phyloP scores from a whole-genome alignment of 768 basidiomycete genomes.

The Lyophyllum decastes region DNA sequence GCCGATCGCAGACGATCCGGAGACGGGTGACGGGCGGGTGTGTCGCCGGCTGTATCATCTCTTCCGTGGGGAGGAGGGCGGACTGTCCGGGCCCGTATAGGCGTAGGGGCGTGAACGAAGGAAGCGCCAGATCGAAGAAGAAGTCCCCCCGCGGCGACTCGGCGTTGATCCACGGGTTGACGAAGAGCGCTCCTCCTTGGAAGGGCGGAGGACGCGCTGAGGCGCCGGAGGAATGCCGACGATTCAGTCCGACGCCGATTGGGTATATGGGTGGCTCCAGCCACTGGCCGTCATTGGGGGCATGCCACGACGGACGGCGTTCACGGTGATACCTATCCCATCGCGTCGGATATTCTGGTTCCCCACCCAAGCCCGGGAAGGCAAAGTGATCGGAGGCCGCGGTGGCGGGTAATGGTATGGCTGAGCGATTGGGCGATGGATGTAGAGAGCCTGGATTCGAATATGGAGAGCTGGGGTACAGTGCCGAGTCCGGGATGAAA shows the following conservation, averaged over 20 bases:
- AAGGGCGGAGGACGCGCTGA: slow-evolving; percentile 23
- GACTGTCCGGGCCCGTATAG: slow-evolving; percentile 39
- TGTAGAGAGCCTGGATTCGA: slow-evolving; percentile 1
- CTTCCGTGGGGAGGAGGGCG: slow-evolving; percentile 38
- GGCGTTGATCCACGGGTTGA: slow-evolving; percentile 59
- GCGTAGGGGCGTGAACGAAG: slow-evolving; percentile 45
- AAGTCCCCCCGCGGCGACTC: slow-evolving; percentile 46
- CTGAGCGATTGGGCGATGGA: slow-evolving; percentile 1
- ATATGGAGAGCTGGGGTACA: slow-evolving; percentile 12
- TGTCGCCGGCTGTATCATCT: slow-evolving; percentile 54
- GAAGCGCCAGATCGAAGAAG: slow-evolving; percentile 56
- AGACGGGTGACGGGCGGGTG: slow-evolving; percentile 54
- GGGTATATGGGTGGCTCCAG: not conserved
- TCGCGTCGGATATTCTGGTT: not conserved
- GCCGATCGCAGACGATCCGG: slow-evolving; percentile 55
- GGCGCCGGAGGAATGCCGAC: slow-evolving; percentile 14
- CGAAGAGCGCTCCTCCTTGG: slow-evolving; percentile 11
- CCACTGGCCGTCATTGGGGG: not conserved
- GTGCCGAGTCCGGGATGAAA: slow-evolving; percentile 10
- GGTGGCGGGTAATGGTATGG: not conserved
- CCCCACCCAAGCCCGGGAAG: not conserved
- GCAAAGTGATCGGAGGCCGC: not conserved
- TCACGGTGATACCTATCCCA: slow-evolving; percentile 4
- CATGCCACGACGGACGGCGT: slow-evolving; percentile 11
- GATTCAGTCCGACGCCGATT: not conserved